A percentile compares a stretch with the other conserved stretches of the same genome.
phyloP scores from a whole-genome alignment of 225 moss, liverwort and hornwort genomes.

The Marchantia polymorpha region DNA sequence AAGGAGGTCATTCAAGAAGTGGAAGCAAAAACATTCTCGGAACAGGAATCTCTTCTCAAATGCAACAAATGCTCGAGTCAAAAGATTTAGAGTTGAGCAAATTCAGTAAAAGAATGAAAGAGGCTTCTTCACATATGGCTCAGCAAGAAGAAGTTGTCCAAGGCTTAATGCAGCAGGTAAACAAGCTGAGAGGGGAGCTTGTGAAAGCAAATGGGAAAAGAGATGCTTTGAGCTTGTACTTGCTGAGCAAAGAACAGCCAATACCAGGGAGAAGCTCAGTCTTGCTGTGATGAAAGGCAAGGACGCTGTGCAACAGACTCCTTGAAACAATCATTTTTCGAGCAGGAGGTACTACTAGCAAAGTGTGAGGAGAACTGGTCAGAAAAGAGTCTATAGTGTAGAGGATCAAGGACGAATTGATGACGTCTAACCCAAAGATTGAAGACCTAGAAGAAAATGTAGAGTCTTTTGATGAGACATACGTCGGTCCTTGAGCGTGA shows the following conservation, averaged over 20 bases:
- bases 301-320: constrained; percentile 67
- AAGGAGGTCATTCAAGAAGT: constrained; percentile 32
- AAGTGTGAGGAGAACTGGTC: constrained; percentile 37
- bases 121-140: constrained; percentile 28
- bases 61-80: constrained; percentile 42
- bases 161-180: constrained; percentile 45
- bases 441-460: constrained; percentile 49
- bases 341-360: constrained; percentile 44
- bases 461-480: constrained; percentile 32
- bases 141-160: constrained; percentile 44
- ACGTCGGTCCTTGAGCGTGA: constrained; percentile 37
- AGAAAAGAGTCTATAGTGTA: constrained; percentile 49
- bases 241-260: constrained; percentile 60
- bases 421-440: constrained; percentile 31
- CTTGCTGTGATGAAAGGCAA: constrained; percentile 82
- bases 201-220: constrained; percentile 38
- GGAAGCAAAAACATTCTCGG: constrained; percentile 18
- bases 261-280: constrained; percentile 69
- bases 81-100: constrained; percentile 53
- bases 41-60: constrained; percentile 17
- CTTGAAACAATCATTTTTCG: constrained; percentile 52
- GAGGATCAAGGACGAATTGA: constrained; percentile 27
- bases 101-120: constrained; percentile 42
- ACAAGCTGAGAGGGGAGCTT: constrained; percentile 36
- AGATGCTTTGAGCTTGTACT: constrained; percentile 35